Evolutionary conservation across 352 stramenopile species (phyloP).

Genomic region (Globisporangium canariense): DNA sequence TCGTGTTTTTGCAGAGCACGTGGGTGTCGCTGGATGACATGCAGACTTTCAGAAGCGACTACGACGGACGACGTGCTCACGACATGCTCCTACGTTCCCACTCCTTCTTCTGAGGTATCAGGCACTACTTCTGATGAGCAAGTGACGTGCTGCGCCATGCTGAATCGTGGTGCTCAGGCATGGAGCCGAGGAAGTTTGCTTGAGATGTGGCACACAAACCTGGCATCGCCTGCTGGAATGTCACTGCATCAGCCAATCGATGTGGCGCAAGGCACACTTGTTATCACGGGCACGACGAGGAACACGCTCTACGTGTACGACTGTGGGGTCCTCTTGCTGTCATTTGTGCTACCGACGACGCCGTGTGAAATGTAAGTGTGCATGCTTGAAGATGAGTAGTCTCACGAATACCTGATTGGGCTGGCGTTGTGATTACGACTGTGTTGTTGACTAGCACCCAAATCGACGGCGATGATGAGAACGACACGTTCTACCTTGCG

Average conservation of each 20-base stretch:
- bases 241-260: slow-evolving; percentile 4
- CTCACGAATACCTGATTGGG: not conserved
- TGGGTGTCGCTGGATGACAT: slow-evolving; percentile 1
- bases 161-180: not conserved
- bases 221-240: not conserved
- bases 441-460: slow-evolving; percentile 20
- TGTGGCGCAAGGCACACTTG: slow-evolving; percentile 23
- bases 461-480: slow-evolving; percentile 11
- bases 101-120: not conserved
- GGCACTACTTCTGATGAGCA: not conserved
- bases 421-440: slow-evolving; percentile 5
- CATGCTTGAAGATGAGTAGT: not conserved
- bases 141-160: slow-evolving; percentile 12
- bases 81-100: slow-evolving; percentile 7
- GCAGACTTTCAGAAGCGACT: slow-evolving; percentile 1
- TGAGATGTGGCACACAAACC: not conserved
- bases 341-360: slow-evolving; percentile 36
- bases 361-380: slow-evolving; percentile 46
- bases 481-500: slow-evolving; percentile 17
- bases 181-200: not conserved
- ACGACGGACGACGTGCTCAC: not conserved
- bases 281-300: slow-evolving; percentile 41
- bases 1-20: not conserved
- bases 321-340: slow-evolving; percentile 40
- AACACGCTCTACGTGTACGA: slow-evolving; percentile 45